phyloP scores from a whole-genome alignment of 176 grass and related monocot species.

The Neostapfia colusana region DNA sequence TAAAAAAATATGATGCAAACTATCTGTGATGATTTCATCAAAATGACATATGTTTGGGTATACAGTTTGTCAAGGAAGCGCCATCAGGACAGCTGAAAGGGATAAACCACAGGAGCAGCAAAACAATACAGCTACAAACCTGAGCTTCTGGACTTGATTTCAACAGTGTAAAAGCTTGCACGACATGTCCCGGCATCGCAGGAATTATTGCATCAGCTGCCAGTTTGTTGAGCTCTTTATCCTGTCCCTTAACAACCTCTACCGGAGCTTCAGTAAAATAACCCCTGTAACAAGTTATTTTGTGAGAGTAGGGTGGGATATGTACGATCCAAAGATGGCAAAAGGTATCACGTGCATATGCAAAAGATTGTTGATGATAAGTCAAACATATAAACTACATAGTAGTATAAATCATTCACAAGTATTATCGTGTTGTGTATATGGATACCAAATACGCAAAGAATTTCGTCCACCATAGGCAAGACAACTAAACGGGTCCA shows the following conservation, averaged over 20 bases:
- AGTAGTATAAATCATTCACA: not conserved
- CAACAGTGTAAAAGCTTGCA: constrained; percentile 74
- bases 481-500: not conserved
- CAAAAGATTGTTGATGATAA: not conserved
- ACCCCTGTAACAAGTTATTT: constrained; percentile 41
- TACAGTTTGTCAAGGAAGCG: not conserved
- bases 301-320: not conserved
- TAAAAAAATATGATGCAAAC: not conserved
- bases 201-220: constrained; percentile 51
- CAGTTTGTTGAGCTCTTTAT: constrained; percentile 28
- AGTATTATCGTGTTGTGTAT: too few species aligned
- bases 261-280: constrained; percentile 43
- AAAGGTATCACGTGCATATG: not conserved
- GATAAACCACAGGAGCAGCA: not conserved
- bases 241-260: constrained; percentile 42
- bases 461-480: not conserved
- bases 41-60: not conserved
- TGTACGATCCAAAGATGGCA: not conserved
- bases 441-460: not conserved
- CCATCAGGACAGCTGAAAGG: not conserved
- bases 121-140: constrained; percentile 43
- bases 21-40: not conserved
- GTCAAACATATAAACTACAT: not conserved
- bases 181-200: constrained; percentile 62
- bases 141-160: constrained; percentile 72